These are phyloP conservation scores for Sophora flavescens DNA, from an alignment of 306 rosid genomes.

Conservation along the genomic window DNA sequence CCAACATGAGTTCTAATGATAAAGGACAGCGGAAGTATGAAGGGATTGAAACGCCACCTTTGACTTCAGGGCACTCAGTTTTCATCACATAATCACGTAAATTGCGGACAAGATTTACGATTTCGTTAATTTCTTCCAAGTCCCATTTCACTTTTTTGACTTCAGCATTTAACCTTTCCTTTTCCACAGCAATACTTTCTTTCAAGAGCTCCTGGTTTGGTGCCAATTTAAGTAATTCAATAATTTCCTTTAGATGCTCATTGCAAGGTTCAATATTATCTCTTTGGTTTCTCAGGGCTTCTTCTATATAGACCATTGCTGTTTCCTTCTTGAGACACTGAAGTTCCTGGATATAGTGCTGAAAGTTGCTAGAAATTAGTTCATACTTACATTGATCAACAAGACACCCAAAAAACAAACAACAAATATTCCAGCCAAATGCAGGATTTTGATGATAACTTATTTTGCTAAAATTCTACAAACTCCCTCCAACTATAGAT, in stretches of 20 bases:
- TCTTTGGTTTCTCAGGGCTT: conserved; percentile 70
- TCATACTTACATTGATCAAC: conserved; percentile 39
- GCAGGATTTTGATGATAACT: background rate
- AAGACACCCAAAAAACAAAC: conserved; percentile 22
- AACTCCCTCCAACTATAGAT: background rate
- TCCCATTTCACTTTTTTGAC: conserved; percentile 59
- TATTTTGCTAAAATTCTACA: background rate
- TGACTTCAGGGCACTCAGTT: conserved; percentile 56
- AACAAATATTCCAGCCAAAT: conserved; percentile 30
- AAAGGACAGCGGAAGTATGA: conserved; percentile 90
- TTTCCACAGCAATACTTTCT: conserved; percentile 87
- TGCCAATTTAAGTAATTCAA: conserved; percentile 66
- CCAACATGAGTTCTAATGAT: conserved; percentile 86
- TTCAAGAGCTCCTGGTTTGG: conserved; percentile 81
- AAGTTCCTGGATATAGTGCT: conserved; percentile 83
- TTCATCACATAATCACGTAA: conserved; percentile 71
- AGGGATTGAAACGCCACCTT: conserved; percentile 71
- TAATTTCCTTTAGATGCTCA: conserved; percentile 66
- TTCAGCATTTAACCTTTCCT: conserved; percentile 72
- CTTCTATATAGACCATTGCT: conserved; percentile 70
- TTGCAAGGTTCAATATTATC: conserved; percentile 56
- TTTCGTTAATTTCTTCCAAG: conserved; percentile 62
- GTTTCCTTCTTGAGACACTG: conserved; percentile 78
- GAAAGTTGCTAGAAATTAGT: conserved; percentile 51
- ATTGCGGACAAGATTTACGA: conserved; percentile 70